Conservation (phyloP, 768 basidiomycete species). For the Pisolithus marmoratus region DNA sequence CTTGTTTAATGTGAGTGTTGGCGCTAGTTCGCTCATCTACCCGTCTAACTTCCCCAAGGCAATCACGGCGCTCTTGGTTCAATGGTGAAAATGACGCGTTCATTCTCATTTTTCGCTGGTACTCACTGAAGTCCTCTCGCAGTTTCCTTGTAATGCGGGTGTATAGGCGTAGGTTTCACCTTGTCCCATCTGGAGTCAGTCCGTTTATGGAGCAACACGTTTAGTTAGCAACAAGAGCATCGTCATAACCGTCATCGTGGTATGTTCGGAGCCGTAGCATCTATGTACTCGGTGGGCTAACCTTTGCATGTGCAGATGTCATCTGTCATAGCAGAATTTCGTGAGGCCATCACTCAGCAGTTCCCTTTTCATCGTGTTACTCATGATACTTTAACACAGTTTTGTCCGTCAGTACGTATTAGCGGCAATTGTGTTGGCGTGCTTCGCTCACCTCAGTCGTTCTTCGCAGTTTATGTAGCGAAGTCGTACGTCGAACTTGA, state of each 20-base stretch:
- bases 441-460: constrained; percentile 3
- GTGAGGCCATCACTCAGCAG: constrained; percentile 9
- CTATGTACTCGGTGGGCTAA: not conserved
- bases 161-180: constrained; percentile 38
- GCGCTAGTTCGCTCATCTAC: not conserved
- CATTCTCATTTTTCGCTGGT: not conserved
- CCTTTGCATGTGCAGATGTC: constrained; percentile 7
- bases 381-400: constrained; percentile 15
- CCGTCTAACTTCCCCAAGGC: constrained; percentile 10
- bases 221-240: constrained; percentile 46
- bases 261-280: constrained; percentile 1
- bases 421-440: not conserved
- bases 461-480: constrained; percentile 28
- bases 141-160: constrained; percentile 47
- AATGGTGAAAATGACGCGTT: constrained; percentile 16
- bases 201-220: constrained; percentile 10
- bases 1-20: constrained; percentile 37
- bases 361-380: not conserved
- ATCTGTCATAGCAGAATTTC: constrained; percentile 37
- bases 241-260: constrained; percentile 29
- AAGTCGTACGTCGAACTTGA: constrained; percentile 27
- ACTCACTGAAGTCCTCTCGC: not conserved
- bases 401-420: constrained; percentile 27
- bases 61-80: constrained; percentile 46
- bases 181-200: not conserved